Evolutionary conservation across 2,329 filamentous ascomycete genomes (phyloP), one percentile per base, ranked within the genome.

Genomic region (Clonostachys rosea): DNA sequence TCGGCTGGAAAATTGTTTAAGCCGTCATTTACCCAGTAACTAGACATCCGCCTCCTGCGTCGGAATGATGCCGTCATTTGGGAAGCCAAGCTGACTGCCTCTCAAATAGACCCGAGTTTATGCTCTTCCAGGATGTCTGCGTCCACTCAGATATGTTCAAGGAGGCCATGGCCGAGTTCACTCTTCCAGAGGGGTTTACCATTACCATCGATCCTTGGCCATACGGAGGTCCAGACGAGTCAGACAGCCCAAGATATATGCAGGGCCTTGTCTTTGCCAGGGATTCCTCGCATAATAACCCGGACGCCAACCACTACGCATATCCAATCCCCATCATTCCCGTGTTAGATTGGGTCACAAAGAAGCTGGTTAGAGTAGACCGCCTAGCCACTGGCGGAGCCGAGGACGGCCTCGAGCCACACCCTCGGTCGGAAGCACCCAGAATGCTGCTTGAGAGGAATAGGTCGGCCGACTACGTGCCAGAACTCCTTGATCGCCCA

Each of bases 171-270:
- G 59, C 68, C 18, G 71, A 76, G 53, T 72, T 77, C 45, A 54
- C 57, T 5, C 57, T 78, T 12, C 74, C 74, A 5, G 64, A 71
- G 30, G 67, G 68, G 53, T 72, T 74, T 45, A 52, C 57, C 35
- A 56, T 74, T 44, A 64, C 62, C 13, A 73, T 75, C 52, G 72
- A 76, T 79, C 51, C 78, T 0, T 91, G 86, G 87, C 88, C 88
- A 36, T 91, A 89, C 52, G 74, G 74, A 7, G 69, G 69, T 3
- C 60, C 63, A 1, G 68, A 71, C 47, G 67, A 71, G 45, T 68
- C 70, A 43, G 59, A 63, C 18, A 56, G 63, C 4, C 65, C 67
- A 6, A 68, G 72, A 14, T 69, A 67, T 46, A 74, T 78, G 68
- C 73, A 76, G 43, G 75, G 73, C 39, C 64, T 78, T 2, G 68